These are phyloP conservation scores for Cladosporium phlei DNA, from an alignment of 2,329 filamentous ascomycete genomes.

Conservation along the genomic window DNA sequence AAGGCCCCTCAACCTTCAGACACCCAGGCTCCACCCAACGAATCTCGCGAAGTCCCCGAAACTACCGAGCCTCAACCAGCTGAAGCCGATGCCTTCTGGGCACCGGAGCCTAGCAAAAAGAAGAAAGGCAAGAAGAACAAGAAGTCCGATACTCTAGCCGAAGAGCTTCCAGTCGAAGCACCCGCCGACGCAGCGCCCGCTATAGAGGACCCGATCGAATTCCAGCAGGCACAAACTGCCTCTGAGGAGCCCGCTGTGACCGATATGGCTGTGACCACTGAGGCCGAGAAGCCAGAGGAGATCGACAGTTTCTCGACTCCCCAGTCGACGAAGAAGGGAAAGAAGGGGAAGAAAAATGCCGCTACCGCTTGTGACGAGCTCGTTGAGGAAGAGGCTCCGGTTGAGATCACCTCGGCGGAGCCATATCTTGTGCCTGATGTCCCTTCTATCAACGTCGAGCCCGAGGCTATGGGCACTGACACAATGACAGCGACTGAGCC, in stretches of 20 bases:
- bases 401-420: too few relatives aligned
- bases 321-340: neutral
- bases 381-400: neutral
- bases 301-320: neutral
- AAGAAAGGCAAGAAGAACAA: slow-evolving; percentile 33
- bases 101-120: slow-evolving; percentile 16
- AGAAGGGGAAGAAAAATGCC: neutral
- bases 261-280: neutral
- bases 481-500: too few relatives aligned
- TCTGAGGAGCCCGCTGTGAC: neutral
- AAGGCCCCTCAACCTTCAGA: neutral
- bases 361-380: slow-evolving; percentile 2
- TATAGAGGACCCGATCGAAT: neutral
- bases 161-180: neutral
- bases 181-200: neutral
- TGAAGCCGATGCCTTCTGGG: slow-evolving; percentile 14
- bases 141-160: slow-evolving; percentile 9
- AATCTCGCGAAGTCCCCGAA: neutral
- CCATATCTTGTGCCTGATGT: too few relatives aligned
- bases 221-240: neutral
- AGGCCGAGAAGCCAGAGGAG: neutral
- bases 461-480: too few relatives aligned
- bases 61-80: slow-evolving; percentile 18
- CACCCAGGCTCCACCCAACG: too few relatives aligned
- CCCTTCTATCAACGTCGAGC: too few relatives aligned